Percentiles rank a stretch among this genome's conserved stretches.
phyloP scores from a whole-genome alignment of 1,139 yeast genomes.

The Kluyveromyces marxianus region DNA sequence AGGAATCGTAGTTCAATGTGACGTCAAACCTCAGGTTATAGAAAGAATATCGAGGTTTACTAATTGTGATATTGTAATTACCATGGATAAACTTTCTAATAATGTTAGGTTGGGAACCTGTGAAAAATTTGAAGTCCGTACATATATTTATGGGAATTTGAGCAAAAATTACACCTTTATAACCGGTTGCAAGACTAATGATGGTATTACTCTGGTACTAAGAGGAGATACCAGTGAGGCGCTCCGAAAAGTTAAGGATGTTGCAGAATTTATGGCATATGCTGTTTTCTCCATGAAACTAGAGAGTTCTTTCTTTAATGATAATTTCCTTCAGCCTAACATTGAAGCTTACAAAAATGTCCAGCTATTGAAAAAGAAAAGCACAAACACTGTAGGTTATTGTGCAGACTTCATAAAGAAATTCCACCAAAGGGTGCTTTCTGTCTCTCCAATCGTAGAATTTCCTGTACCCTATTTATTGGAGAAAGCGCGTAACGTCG shows the following conservation, averaged over 20 bases:
- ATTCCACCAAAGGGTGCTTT: constrained; percentile 46
- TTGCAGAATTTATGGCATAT: constrained; percentile 72
- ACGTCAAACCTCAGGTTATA: constrained; percentile 76
- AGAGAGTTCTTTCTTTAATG: constrained; percentile 75
- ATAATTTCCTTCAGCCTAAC: constrained; percentile 54
- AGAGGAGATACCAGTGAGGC: constrained; percentile 65
- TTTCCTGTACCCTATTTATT: constrained; percentile 62
- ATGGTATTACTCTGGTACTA: constrained; percentile 77
- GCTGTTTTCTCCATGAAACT: constrained; percentile 69
- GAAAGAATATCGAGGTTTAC: constrained; percentile 75
- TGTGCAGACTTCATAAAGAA: constrained; percentile 44
- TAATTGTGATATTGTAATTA: constrained; percentile 68
- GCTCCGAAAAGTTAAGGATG: constrained; percentile 63
- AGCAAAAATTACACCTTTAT: constrained; percentile 71
- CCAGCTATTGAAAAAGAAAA: constrained; percentile 10
- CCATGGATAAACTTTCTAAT: constrained; percentile 56
- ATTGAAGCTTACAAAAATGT: constrained; percentile 26
- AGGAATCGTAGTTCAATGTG: constrained; percentile 69
- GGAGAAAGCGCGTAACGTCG: constrained; percentile 47
- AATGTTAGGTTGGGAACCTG: constrained; percentile 67
- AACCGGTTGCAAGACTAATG: constrained; percentile 63
- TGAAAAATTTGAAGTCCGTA: constrained; percentile 59
- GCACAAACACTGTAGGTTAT: constrained; percentile 24
- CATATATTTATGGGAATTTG: constrained; percentile 46
- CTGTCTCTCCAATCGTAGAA: constrained; percentile 69